Percentiles rank a stretch among this genome's conserved stretches.
These are phyloP conservation scores for Hevea brasiliensis DNA, from an alignment of 345 rosid genomes.

Conservation along the genomic window DNA sequence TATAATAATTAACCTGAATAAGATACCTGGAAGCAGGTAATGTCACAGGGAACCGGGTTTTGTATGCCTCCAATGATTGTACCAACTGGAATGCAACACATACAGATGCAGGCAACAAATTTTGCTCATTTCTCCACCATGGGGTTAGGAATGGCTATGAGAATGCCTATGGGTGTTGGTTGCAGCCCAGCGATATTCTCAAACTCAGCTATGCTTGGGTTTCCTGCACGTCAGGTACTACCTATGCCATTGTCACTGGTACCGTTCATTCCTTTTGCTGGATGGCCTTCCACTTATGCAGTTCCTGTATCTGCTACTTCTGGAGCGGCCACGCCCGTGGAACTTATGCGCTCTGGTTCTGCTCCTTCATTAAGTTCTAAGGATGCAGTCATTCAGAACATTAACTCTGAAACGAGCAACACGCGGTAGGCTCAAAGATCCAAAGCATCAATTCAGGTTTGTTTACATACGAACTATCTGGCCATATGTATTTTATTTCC, in stretches of 20 bases:
- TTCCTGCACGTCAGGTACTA: not conserved
- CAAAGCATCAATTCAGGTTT: not conserved
- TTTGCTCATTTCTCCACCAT: conserved; percentile 31
- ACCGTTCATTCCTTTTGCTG: conserved; percentile 21
- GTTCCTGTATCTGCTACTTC: conserved; percentile 5
- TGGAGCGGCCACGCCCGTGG: not conserved
- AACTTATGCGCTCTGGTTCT: not conserved
- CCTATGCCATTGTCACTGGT: conserved; percentile 13
- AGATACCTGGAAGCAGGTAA: conserved; percentile 38
- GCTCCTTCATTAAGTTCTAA: no score
- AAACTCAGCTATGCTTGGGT: conserved; percentile 6
- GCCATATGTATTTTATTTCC: no score
- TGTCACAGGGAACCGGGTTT: conserved; percentile 51
- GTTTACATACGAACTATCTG: not conserved
- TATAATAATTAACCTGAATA: no score
- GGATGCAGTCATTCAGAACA: not conserved
- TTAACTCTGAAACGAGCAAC: not conserved
- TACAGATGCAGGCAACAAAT: conserved; percentile 26
- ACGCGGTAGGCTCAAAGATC: not conserved
- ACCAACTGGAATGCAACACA: conserved; percentile 32
- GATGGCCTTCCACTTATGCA: conserved; percentile 16
- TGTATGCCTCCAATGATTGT: conserved; percentile 46
- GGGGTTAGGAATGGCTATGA: conserved; percentile 32
- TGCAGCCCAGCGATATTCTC: conserved; percentile 11
- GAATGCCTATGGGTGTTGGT: not conserved